phyloP scores from a whole-genome alignment of 352 stramenopile species.

The Globisporangium parvum region DNA sequence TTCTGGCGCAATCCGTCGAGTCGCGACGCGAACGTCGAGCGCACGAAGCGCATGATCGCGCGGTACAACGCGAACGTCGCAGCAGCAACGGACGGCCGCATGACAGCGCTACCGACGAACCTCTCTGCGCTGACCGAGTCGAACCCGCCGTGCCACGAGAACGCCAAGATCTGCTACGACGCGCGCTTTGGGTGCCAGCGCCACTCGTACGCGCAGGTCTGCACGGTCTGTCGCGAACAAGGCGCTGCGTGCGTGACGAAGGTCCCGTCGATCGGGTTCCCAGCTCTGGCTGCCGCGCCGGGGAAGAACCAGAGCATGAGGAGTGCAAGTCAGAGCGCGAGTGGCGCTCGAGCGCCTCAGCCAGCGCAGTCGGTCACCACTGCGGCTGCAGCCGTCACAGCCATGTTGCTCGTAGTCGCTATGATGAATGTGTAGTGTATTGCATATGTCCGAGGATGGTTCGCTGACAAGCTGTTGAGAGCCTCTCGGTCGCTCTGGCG shows the following conservation, averaged over 20 bases:
- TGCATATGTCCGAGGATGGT: not conserved
- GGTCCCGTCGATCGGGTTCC: constrained; percentile 37
- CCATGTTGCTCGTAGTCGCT: too few relatives aligned
- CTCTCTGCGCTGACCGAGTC: constrained; percentile 27
- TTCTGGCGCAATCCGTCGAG: constrained; percentile 58
- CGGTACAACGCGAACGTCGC: constrained; percentile 38
- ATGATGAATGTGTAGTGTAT: not conserved
- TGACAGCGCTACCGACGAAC: constrained; percentile 39
- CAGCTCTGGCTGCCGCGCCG: constrained; percentile 24
- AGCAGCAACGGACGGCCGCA: constrained; percentile 19
- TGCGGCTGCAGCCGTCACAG: too few relatives aligned
- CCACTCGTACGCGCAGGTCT: constrained; percentile 62
- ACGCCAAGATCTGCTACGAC: constrained; percentile 47
- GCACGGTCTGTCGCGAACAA: constrained; percentile 40
- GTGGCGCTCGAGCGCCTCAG: not conserved
- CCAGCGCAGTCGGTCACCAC: too few relatives aligned
- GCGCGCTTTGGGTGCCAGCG: constrained; percentile 42
- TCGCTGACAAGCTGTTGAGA: not conserved
- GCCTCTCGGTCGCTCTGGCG: not conserved
- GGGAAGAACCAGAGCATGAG: constrained; percentile 17
- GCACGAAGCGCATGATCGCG: constrained; percentile 41
- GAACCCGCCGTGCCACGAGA: constrained; percentile 61
- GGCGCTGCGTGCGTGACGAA: constrained; percentile 27
- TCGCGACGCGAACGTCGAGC: constrained; percentile 41
- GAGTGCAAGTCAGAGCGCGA: not conserved